A percentile compares a stretch with the other conserved stretches of the same genome.
Evolutionary conservation across 495 filamentous ascomycete genomes (phyloP).

Genomic region (Pseudoneurospora amorphoporcata): DNA sequence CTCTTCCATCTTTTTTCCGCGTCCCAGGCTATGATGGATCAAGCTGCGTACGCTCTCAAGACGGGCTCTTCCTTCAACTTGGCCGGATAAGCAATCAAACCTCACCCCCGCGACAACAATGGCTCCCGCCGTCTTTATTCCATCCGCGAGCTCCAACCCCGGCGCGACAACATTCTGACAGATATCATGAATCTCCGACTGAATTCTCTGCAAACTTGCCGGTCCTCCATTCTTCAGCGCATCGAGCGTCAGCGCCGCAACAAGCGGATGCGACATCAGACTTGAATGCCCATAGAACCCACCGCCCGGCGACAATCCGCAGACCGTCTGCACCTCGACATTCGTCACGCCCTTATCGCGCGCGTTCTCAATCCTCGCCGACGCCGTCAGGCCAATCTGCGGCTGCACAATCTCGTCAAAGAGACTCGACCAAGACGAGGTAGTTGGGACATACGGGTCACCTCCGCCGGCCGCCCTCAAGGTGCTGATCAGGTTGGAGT

Average conservation of each 20-base stretch:
- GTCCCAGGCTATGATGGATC: not conserved
- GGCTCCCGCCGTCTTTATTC: not conserved
- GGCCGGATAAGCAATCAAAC: not conserved
- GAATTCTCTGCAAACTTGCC: not conserved
- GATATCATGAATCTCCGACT: not conserved
- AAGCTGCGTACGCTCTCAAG: not conserved
- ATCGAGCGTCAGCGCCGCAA: conserved; percentile 33
- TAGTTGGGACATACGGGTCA: conserved; percentile 41
- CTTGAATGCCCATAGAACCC: conserved; percentile 36
- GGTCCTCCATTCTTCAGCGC: conserved; percentile 33
- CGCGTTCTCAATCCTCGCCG: conserved; percentile 27
- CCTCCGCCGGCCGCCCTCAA: conserved; percentile 32
- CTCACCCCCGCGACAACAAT: not conserved
- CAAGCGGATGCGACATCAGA: conserved; percentile 33
- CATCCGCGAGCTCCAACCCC: not conserved
- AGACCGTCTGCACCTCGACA: conserved; percentile 33
- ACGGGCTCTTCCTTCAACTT: not conserved
- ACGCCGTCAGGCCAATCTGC: conserved; percentile 31
- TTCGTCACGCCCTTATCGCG: conserved; percentile 34
- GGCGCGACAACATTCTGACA: not conserved
- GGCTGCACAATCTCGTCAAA: conserved; percentile 38
- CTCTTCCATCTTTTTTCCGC: not conserved
- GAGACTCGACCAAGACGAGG: conserved; percentile 32
- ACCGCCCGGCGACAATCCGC: conserved; percentile 24
- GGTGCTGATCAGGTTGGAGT: conserved; percentile 27